A percentile compares a stretch with the other conserved stretches of the same genome.
These are phyloP conservation scores for Arachis stenosperma DNA, from an alignment of 306 rosid species.

Conservation along the genomic window DNA sequence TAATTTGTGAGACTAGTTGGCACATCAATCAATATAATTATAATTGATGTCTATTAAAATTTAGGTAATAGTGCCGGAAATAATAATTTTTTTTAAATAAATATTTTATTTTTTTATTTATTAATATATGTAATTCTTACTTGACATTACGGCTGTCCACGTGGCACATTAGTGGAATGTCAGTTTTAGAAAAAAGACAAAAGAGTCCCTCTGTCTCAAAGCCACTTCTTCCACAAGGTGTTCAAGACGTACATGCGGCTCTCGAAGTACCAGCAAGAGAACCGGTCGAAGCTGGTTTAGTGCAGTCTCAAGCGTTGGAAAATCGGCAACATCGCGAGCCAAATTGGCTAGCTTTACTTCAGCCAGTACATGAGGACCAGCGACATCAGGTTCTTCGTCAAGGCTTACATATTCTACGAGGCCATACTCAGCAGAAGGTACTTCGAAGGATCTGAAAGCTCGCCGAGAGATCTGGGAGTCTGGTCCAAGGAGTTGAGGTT, in stretches of 20 bases:
- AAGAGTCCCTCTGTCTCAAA: slow-evolving; percentile 19
- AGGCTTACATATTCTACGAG: slow-evolving; percentile 90
- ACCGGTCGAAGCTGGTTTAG: slow-evolving; percentile 67
- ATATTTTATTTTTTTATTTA: no score
- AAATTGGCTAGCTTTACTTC: slow-evolving; percentile 95
- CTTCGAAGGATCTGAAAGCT: slow-evolving; percentile 75
- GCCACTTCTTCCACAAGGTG: slow-evolving; percentile 82
- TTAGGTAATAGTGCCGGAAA: no score
- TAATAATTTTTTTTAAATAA: no score
- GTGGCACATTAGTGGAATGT: no score
- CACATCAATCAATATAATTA: no score
- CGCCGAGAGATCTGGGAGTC: slow-evolving; percentile 74
- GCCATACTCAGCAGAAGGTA: slow-evolving; percentile 89
- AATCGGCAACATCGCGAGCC: slow-evolving; percentile 98
- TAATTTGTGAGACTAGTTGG: no score
- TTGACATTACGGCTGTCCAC: no score
- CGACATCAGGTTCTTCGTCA: slow-evolving; percentile 79
- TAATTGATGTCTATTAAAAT: no score
- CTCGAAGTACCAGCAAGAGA: slow-evolving; percentile 93
- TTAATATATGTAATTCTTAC: no score
- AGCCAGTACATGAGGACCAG: slow-evolving; percentile 95
- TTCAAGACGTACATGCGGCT: slow-evolving; percentile 86
- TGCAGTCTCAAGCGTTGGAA: slow-evolving; percentile 92
- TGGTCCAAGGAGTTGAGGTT: slow-evolving; percentile 89
- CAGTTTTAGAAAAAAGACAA: no score